Conservation (phyloP, 2,329 filamentous ascomycete genomes). For the Sordariomycetes sp. region DNA sequence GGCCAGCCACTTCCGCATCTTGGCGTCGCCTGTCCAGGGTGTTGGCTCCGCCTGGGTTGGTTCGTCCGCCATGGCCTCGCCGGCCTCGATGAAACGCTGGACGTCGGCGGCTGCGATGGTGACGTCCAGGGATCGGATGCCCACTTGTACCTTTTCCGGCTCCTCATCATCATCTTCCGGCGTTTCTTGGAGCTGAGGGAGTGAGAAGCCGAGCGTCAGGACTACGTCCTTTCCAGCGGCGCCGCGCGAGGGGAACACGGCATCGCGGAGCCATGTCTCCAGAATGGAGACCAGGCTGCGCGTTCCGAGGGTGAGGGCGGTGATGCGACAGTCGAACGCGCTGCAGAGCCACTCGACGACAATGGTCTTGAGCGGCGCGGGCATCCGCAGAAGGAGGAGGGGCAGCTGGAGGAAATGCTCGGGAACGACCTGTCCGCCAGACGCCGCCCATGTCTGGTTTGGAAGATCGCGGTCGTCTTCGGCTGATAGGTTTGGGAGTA, state of each 20-base stretch:
- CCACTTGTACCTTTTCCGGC: slow-evolving; percentile 10
- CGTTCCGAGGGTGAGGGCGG: slow-evolving; percentile 33
- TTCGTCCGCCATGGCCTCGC: slow-evolving; percentile 13
- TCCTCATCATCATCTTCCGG: slow-evolving; percentile 8
- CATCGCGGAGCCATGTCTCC: slow-evolving; percentile 35
- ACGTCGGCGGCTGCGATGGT: slow-evolving; percentile 35
- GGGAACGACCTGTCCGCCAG: not conserved
- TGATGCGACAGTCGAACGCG: slow-evolving; percentile 43
- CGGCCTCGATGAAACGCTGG: slow-evolving; percentile 27
- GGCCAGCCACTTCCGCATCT: slow-evolving; percentile 29
- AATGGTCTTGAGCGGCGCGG: slow-evolving; percentile 32
- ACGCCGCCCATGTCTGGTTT: not conserved
- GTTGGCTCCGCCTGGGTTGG: slow-evolving; percentile 4
- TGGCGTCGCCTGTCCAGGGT: slow-evolving; percentile 17
- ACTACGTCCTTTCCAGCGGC: slow-evolving; percentile 30
- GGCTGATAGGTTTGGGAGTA: slow-evolving; percentile 24
- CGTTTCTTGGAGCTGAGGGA: slow-evolving; percentile 14
- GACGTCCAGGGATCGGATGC: slow-evolving; percentile 33
- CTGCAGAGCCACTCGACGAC: slow-evolving; percentile 36
- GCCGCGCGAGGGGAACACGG: slow-evolving; percentile 16
- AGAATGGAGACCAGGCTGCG: slow-evolving; percentile 32
- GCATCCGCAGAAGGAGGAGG: slow-evolving; percentile 41
- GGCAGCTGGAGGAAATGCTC: slow-evolving; percentile 32
- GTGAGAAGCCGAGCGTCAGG: slow-evolving; percentile 36
- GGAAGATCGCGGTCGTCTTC: not conserved